phyloP scores from a whole-genome alignment of 2,329 filamentous ascomycete genomes.

The Hirsutella rhossiliensis region DNA sequence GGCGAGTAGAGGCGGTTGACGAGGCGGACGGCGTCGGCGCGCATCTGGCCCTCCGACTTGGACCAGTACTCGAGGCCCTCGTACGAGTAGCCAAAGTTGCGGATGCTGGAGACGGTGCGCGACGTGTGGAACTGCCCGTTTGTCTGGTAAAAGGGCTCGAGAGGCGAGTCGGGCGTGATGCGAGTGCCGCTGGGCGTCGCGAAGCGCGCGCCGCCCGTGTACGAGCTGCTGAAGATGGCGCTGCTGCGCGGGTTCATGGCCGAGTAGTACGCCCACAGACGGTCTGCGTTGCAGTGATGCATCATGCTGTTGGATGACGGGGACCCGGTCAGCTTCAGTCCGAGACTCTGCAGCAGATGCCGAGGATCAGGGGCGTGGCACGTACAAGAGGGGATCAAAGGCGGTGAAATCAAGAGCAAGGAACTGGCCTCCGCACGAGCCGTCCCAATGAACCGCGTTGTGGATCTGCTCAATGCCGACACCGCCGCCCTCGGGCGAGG shows the following conservation, averaged over 20 bases:
- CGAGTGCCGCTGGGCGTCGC: constrained; percentile 25
- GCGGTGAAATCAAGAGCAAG: constrained; percentile 24
- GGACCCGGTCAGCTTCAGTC: neutral
- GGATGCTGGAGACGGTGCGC: constrained; percentile 17
- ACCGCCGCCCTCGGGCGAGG: constrained; percentile 20
- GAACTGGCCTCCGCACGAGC: constrained; percentile 28
- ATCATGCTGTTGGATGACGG: constrained; percentile 20
- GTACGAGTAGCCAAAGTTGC: constrained; percentile 27
- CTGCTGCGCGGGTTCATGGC: constrained; percentile 25
- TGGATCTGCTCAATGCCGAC: constrained; percentile 31
- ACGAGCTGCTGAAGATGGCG: constrained; percentile 21
- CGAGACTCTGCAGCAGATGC: neutral
- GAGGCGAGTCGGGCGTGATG: constrained; percentile 30
- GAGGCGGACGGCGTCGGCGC: constrained; percentile 14
- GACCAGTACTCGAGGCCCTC: constrained; percentile 22
- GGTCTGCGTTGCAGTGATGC: constrained; percentile 48
- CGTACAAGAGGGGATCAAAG: constrained; percentile 34
- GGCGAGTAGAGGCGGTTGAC: constrained; percentile 21
- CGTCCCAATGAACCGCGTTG: constrained; percentile 28
- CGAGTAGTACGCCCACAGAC: constrained; percentile 48
- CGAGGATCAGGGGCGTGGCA: neutral
- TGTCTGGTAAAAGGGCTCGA: constrained; percentile 36
- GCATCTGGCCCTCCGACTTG: constrained; percentile 17
- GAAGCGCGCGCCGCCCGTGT: constrained; percentile 23
- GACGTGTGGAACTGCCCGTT: constrained; percentile 30